Base-by-base conservation (phyloP, 352 stramenopile genomes). In the Pythium insidiosum region DNA sequence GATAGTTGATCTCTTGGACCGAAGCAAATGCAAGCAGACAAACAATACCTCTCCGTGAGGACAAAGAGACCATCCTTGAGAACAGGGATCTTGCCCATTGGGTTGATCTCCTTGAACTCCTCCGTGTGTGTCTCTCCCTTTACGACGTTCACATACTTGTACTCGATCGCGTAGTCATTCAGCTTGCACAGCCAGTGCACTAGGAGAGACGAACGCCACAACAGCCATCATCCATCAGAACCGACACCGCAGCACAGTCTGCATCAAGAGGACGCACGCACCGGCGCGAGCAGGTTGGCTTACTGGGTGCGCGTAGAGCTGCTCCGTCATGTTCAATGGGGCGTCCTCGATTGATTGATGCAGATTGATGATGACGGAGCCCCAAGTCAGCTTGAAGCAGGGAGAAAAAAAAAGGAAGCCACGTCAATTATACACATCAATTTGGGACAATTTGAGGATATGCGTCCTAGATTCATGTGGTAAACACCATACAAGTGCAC, bases 161-260 rank as follows among this genome's bases (percentile, higher is more conserved):
- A 80, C 33, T 69, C 50, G 48, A 84, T 64, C 30, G 57, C 58
- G 54, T 82, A 56, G 53, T 88, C 50, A 48, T 88, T 71, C 33
- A 78, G 29, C 66, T 83, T 77, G 61, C 72, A 85, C 18, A 88
- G 63, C 75, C 75, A 88, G 43, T 60, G 43, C 10, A 85, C 75
- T 88, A n/a, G n/a, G n/a, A n/a, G n/a, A n/a, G 20, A 26, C 28
- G 9, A 33, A 33, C 9, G 9, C 9, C 28, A 33, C 38, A 38
- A 24, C 18, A 40, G 21, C 13, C 29, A 18, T 43, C 11, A 33
- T 37, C 7, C 42, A 48, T 18, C n/a, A n/a, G 21, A 41, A 34
- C 10, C 18, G 35, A 48, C 21, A 19, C 22, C 38, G 20, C 39
- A 37, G 21, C 30, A 6, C 20, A 2, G n/a, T 29, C 23, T 24